Percentiles rank a stretch among this genome's conserved stretches.
Evolutionary conservation across 495 filamentous ascomycete genomes (phyloP).

Genomic region (Lichenothelia convexa): DNA sequence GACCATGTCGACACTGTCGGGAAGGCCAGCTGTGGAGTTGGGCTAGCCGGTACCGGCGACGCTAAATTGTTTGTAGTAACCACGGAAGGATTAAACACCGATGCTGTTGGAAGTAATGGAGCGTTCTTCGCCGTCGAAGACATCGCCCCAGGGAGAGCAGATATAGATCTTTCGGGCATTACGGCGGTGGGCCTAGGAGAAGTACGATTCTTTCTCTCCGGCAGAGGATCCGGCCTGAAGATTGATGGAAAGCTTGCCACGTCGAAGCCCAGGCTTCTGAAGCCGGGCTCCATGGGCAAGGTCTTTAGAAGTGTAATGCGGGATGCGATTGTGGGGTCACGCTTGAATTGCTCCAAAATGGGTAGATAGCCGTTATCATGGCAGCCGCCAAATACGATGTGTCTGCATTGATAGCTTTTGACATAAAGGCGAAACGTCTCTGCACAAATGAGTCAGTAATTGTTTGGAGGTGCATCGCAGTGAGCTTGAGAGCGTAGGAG

Average conservation of each 20-base stretch:
- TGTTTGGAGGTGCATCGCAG: too few relatives aligned
- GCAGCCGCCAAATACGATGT: slow-evolving; percentile 23
- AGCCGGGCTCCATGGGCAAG: slow-evolving; percentile 11
- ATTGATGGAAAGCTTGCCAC: slow-evolving; percentile 12
- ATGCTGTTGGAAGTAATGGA: neutral
- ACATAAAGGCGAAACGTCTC: slow-evolving; percentile 22
- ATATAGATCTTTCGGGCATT: neutral
- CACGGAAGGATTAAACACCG: too few relatives aligned
- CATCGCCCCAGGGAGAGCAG: neutral
- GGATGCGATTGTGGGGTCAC: slow-evolving; percentile 9
- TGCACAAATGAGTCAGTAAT: neutral
- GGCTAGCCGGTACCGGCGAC: neutral
- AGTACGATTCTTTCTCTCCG: slow-evolving; percentile 1
- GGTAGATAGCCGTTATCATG: slow-evolving; percentile 24
- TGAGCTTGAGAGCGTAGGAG: neutral
- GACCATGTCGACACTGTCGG: too few relatives aligned
- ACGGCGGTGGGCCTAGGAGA: neutral
- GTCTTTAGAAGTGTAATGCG: slow-evolving; percentile 21
- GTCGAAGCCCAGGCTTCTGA: slow-evolving; percentile 15
- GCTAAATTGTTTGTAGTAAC: too few relatives aligned
- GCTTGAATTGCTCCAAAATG: slow-evolving; percentile 18
- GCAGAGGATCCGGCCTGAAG: slow-evolving; percentile 11
- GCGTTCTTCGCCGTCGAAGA: neutral
- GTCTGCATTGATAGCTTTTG: slow-evolving; percentile 22
- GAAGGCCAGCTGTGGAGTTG: slow-evolving; percentile 6